Conservation (phyloP, 1,284 basidiomycete genomes). For the Leccinum pachyderme region DNA sequence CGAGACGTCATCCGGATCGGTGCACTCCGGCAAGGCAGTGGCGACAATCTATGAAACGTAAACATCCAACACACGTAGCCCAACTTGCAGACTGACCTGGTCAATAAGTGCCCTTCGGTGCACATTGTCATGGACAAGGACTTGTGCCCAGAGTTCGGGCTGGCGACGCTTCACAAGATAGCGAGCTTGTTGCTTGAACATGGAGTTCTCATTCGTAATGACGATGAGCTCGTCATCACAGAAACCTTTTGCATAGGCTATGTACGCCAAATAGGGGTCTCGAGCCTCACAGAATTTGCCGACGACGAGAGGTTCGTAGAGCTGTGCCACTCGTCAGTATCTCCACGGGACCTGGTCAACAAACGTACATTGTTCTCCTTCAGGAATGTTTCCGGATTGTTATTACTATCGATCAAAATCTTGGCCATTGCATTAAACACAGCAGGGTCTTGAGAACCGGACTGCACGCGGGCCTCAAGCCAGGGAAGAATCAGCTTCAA, state of each 20-base stretch:
- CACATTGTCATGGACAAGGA: conserved; percentile 87
- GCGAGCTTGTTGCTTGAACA: conserved; percentile 99
- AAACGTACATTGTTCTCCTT: conserved; percentile 93
- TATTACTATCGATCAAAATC: conserved; percentile 98
- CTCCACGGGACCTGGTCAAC: neutral
- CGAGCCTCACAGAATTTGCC: conserved; percentile 99
- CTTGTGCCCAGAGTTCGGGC: conserved; percentile 95
- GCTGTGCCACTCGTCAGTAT: conserved; percentile 39
- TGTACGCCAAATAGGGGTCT: conserved; percentile 98
- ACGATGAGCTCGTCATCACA: conserved; percentile 97
- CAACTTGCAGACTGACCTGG: conserved; percentile 54
- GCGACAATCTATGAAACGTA: conserved; percentile 70
- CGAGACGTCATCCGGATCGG: conserved; percentile 98
- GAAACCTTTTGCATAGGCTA: conserved; percentile 99
- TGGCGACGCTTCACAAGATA: conserved; percentile 97
- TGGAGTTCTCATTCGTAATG: conserved; percentile 99
- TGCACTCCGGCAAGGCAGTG: conserved; percentile 95
- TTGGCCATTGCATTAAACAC: conserved; percentile 98
- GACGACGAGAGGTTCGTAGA: conserved; percentile 95
- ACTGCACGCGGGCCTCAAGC: conserved; percentile 91
- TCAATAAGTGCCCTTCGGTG: conserved; percentile 94
- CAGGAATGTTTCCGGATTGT: conserved; percentile 95
- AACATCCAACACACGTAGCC: neutral
- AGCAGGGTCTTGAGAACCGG: conserved; percentile 89
- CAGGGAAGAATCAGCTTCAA: conserved; percentile 97